These are phyloP conservation scores for Globisporangium sylvaticum DNA, from an alignment of 352 stramenopile genomes.

Conservation along the genomic window DNA sequence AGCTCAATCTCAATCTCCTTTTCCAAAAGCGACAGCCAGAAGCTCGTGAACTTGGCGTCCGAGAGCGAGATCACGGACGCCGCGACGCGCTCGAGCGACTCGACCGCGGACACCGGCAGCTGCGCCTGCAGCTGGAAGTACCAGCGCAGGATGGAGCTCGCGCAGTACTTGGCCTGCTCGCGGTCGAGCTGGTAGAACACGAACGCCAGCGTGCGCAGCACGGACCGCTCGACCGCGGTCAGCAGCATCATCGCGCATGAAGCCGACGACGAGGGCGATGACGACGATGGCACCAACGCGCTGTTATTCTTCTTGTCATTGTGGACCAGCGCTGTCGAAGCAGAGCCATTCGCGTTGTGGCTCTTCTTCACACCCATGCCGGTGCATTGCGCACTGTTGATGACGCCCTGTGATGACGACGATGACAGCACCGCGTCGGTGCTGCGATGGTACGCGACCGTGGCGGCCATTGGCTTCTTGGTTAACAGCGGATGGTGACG, in stretches of 20 bases:
- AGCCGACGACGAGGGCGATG: background rate
- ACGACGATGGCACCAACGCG: background rate
- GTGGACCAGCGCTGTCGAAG: background rate
- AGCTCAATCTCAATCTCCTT: conserved; percentile 30
- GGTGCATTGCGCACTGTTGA: background rate
- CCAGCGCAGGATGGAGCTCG: conserved; percentile 53
- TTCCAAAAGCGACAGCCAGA: conserved; percentile 62
- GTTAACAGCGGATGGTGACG: background rate
- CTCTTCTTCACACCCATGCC: too few relatives aligned
- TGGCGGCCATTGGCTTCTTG: background rate
- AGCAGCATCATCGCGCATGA: conserved; percentile 45
- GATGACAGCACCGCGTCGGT: conserved; percentile 5
- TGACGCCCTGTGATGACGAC: background rate
- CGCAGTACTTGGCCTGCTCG: conserved; percentile 53
- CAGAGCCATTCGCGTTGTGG: background rate
- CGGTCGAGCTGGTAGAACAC: conserved; percentile 61
- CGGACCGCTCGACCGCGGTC: conserved; percentile 48
- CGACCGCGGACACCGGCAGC: conserved; percentile 40
- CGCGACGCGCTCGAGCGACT: conserved; percentile 45
- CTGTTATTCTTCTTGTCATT: background rate
- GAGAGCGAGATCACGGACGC: conserved; percentile 61
- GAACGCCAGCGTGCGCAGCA: conserved; percentile 64
- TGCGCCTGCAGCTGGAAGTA: conserved; percentile 61
- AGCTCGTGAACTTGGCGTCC: conserved; percentile 57
- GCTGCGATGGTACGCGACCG: conserved; percentile 3